Base-by-base conservation (phyloP, 176 grass and related monocot genomes). In the Hordeum marinum region DNA sequence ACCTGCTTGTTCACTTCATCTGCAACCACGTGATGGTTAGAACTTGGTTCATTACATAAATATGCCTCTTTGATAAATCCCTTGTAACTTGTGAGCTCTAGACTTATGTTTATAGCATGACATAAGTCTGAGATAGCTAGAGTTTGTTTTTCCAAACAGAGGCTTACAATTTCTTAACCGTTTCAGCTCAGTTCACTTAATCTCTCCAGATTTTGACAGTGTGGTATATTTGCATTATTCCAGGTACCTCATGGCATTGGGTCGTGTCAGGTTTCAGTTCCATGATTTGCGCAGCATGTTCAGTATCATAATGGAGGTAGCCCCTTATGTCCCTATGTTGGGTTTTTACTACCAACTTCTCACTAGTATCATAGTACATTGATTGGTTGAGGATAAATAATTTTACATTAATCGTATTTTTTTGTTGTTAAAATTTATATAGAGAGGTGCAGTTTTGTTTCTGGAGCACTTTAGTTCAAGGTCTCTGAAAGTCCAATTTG, bases 251-350 rank as follows among this genome's bases (percentile, higher is more conserved):
- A 84, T 55, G 67, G 89, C 91, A 42, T 77, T 96, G 81, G 61
- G 90, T 83, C 67, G 85, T 76, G 85, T 96, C 50, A 93, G 81
- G 83, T 83, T 60, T 80, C 86, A 96, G 72, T 96, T 86, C 90
- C 77, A 74, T 85, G 87, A 83, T 67, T 31, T 96, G 20, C 80
- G 76, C 36, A 91, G 83, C 74, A 93, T 91, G 81, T 91, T 96
- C 62, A 79, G 70, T 58, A 87, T 68, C 65, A 96, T 96, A 89
- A 83, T 93, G 78, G 89, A 96, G 94, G 94, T 93, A 88, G 32
- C 60, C 68, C 40, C 15, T 42, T 77, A 34, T n/a, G 5, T 36
- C n/a, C 76, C 60, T 72, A 63, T 21, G 21, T 40, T 62, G 46
- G 11, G 31, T 81, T 88, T 88, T 61, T 14, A 21, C 17, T 84